phyloP scores from a whole-genome alignment of 805 yeast genomes.

The Wickerhamia fluorescens region DNA sequence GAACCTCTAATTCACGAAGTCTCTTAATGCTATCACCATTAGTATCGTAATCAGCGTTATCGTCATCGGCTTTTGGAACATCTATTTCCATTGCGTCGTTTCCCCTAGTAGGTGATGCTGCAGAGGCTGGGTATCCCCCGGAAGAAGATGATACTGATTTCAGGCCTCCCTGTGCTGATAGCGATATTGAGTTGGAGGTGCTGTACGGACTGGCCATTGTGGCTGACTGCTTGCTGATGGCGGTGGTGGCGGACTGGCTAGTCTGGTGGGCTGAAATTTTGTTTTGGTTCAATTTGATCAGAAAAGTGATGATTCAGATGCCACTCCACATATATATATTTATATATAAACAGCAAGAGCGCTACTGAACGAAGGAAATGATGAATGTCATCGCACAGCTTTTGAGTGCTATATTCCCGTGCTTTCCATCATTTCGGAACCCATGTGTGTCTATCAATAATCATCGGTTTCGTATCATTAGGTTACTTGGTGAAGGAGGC shows the following conservation, averaged over 20 bases:
- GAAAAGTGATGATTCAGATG: too few relatives aligned
- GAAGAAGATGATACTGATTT: too few relatives aligned
- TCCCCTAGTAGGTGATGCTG: neutral
- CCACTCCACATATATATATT: neutral
- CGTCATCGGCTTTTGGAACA: too few relatives aligned
- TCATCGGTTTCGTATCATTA: constrained; percentile 52
- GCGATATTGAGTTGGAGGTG: too few relatives aligned
- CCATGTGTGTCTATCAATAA: constrained; percentile 61
- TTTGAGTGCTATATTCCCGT: constrained; percentile 35
- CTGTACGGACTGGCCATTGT: too few relatives aligned
- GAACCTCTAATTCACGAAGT: constrained; percentile 23
- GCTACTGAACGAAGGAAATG: neutral
- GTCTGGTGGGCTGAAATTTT: constrained; percentile 1
- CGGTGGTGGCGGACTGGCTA: constrained; percentile 1
- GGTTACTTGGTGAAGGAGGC: constrained; percentile 86
- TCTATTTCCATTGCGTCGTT: constrained; percentile 8
- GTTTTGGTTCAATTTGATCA: constrained; percentile 1
- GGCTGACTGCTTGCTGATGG: too few relatives aligned
- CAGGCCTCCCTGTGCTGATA: too few relatives aligned
- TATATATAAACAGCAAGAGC: constrained; percentile 1
- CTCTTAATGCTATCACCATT: constrained; percentile 12
- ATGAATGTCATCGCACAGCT: constrained; percentile 19
- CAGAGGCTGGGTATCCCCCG: too few relatives aligned
- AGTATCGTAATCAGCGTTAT: constrained; percentile 1
- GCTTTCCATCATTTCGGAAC: constrained; percentile 34